These are phyloP conservation scores for Juncus inflexus DNA, from an alignment of 176 grass and related monocot species.

Conservation along the genomic window DNA sequence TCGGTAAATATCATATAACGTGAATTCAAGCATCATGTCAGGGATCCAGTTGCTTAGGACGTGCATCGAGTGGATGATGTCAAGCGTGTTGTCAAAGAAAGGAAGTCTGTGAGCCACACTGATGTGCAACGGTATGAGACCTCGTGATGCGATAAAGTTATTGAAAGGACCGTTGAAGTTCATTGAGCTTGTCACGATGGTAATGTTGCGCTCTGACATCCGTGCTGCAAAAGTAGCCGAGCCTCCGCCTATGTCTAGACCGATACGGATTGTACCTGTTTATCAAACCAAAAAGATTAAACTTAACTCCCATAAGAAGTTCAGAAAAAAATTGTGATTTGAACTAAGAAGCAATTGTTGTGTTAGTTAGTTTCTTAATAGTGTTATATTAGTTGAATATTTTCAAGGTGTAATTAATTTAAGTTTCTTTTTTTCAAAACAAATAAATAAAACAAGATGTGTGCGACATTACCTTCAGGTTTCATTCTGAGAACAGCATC, in stretches of 20 bases:
- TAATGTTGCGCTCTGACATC: conserved; percentile 46
- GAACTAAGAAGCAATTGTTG: too few species aligned
- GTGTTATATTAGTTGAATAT: too few species aligned
- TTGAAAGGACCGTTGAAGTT: conserved; percentile 65
- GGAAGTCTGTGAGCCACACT: conserved; percentile 35
- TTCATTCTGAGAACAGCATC: conserved; percentile 38
- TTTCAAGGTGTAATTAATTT: too few species aligned
- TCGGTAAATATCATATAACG: conserved; percentile 41
- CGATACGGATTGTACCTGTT: conserved; percentile 31
- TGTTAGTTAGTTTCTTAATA: too few species aligned
- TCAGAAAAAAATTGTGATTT: not conserved
- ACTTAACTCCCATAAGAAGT: not conserved
- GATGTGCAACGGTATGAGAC: conserved; percentile 40
- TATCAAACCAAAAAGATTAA: not conserved
- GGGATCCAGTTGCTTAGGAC: conserved; percentile 43
- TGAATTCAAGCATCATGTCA: conserved; percentile 28
- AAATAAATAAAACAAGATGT: too few species aligned
- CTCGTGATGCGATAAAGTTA: conserved; percentile 45
- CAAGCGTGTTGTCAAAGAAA: conserved; percentile 42
- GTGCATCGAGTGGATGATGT: conserved; percentile 47
- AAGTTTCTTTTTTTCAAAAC: not conserved
- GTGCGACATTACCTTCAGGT: not conserved
- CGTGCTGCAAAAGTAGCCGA: conserved; percentile 38
- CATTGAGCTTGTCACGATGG: conserved; percentile 40
- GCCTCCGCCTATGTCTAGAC: conserved; percentile 53